A percentile compares a stretch with the other conserved stretches of the same genome.
Conservation (phyloP, 805 yeast species). For the Brettanomyces nanus region DNA sequence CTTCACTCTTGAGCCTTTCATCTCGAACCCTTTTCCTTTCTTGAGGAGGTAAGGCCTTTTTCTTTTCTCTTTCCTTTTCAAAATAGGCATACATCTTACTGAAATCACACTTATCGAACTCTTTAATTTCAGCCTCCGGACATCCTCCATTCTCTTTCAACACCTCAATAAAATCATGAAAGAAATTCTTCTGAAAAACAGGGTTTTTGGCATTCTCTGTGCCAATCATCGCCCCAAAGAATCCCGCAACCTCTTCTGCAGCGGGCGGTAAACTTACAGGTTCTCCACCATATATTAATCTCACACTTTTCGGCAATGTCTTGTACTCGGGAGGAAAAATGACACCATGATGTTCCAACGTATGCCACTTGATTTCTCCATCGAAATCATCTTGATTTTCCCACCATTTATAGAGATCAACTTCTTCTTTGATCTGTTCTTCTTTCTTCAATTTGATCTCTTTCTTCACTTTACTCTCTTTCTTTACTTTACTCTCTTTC, state of each 20-base stretch:
- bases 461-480: slow-evolving; percentile 9
- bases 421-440: slow-evolving; percentile 35
- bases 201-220: slow-evolving; percentile 87
- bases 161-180: slow-evolving; percentile 65
- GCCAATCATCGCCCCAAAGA: slow-evolving; percentile 81
- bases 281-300: slow-evolving; percentile 64
- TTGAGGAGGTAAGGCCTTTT: slow-evolving; percentile 57
- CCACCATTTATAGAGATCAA: slow-evolving; percentile 74
- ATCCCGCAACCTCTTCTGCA: slow-evolving; percentile 97
- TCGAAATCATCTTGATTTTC: slow-evolving; percentile 66
- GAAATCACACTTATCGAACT: slow-evolving; percentile 72
- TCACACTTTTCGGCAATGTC: slow-evolving; percentile 72
- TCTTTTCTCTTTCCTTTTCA: slow-evolving; percentile 62
- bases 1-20: slow-evolving; percentile 72
- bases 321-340: slow-evolving; percentile 89
- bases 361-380: slow-evolving; percentile 77
- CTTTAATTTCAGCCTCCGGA: slow-evolving; percentile 35
- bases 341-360: slow-evolving; percentile 84
- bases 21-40: slow-evolving; percentile 68
- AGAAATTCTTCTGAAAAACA: slow-evolving; percentile 79
- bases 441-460: slow-evolving; percentile 15
- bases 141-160: slow-evolving; percentile 66
- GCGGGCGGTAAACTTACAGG: slow-evolving; percentile 67
- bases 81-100: slow-evolving; percentile 62
- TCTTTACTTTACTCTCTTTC: slow-evolving; percentile 6